Base-by-base conservation (phyloP, 768 basidiomycete genomes). In the Lanmaoa pseudosensibilis region DNA sequence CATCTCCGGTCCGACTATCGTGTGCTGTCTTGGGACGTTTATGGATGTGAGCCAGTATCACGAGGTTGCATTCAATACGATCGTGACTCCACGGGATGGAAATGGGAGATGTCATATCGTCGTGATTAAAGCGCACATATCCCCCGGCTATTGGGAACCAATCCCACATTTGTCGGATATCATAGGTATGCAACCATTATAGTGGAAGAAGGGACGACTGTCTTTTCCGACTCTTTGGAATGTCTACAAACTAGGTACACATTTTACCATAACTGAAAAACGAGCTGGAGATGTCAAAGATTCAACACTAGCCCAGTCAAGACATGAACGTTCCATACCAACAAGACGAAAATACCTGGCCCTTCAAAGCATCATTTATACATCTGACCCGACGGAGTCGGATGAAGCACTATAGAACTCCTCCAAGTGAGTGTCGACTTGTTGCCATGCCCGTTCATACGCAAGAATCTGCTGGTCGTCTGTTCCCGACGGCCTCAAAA, bases 391-490 rank as follows among this genome's bases (percentile, higher is more conserved):
- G 21, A 4, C 10, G 4, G 30, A 23, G 16, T 12, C 32, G 8
- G 30, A 23, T 4, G 21, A 48, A 12, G 46, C 12, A 11, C 11
- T 1, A 34, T 25, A 32, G 5, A 40, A n/a, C 18, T 18, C 12
- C 12, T 4, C 41, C 41, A 63, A 39, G 5, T 34, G 18, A 10
- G 1, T 16, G n/a, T 55, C 32, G 1, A 37, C 57, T 11, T 45
- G 5, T 13, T 44, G 4, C 58, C 58, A 60, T 15, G 32, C 34
- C 15, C 3, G 21, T 19, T 54, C 46, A n/a, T 60, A 64, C 7
- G 21, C 43, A 21, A 11, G 2, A 3, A 47, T 41, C 36, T 46
- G 47, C 8, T 4, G 0, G 2, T 1, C 12, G 3, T 64, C 23
- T 12, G 44, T 40, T 3, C 49, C 62, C 3, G 50, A 52, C 1